Conservation (phyloP, 306 rosid genomes). For the Glycine tomentella region DNA sequence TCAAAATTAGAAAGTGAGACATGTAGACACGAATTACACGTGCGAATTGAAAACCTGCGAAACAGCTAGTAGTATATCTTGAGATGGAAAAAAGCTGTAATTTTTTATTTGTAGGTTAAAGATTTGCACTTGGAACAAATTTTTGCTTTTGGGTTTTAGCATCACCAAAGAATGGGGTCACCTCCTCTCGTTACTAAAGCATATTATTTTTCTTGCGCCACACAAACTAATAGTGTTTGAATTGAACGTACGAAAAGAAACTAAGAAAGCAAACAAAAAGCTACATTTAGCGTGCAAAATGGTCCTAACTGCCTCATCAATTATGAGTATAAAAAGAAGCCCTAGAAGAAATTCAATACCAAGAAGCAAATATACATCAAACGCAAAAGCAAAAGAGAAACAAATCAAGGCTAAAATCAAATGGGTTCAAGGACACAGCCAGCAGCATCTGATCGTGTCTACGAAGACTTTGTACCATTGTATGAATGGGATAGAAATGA, state of each 20-base stretch:
- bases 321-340: slow-evolving; percentile 42
- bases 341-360: neutral
- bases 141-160: slow-evolving; percentile 31
- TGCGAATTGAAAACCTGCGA: neutral
- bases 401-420: neutral
- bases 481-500: slow-evolving; percentile 54
- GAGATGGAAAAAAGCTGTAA: neutral
- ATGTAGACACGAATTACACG: neutral
- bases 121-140: slow-evolving; percentile 20
- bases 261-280: slow-evolving; percentile 34
- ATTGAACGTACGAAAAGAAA: slow-evolving; percentile 52
- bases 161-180: slow-evolving; percentile 44
- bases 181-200: slow-evolving; percentile 42
- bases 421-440: slow-evolving; percentile 39
- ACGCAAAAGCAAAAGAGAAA: slow-evolving; percentile 16
- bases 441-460: slow-evolving; percentile 42
- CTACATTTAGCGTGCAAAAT: slow-evolving; percentile 8
- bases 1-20: neutral
- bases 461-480: slow-evolving; percentile 61
- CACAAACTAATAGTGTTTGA: slow-evolving; percentile 37
- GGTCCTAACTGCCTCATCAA: slow-evolving; percentile 24
- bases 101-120: slow-evolving; percentile 6
- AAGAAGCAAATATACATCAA: slow-evolving; percentile 35
- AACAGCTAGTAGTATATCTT: neutral
- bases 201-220: slow-evolving; percentile 49